Conservation (phyloP, 192 early-diverging fungal genomes). For the Piromyces finnis region DNA sequence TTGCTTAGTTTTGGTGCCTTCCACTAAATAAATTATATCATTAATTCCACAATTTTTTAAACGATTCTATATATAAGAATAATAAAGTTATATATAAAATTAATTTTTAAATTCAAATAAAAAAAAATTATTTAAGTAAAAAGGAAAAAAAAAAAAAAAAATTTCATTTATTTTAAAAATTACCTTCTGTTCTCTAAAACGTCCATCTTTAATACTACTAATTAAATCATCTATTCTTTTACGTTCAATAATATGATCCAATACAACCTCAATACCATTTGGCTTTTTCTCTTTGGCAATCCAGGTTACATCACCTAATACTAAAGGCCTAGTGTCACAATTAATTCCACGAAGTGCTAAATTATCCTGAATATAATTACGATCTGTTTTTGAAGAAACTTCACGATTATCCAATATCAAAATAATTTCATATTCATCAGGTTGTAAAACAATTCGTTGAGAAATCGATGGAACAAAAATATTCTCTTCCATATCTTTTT, state of each 20-base stretch:
- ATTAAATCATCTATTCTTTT: constrained; percentile 90
- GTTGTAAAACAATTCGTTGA: constrained; percentile 4
- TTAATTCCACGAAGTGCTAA: constrained; percentile 36
- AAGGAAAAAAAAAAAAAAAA: neutral
- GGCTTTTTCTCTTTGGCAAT: constrained; percentile 28
- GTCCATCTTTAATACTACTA: constrained; percentile 77
- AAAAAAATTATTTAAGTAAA: no score
- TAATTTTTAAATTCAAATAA: neutral
- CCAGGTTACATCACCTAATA: constrained; percentile 83
- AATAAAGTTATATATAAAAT: constrained; percentile 1
- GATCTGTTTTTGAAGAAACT: constrained; percentile 41
- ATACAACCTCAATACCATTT: constrained; percentile 35
- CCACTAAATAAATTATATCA: constrained; percentile 74
- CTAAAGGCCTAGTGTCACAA: constrained; percentile 37
- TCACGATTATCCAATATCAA: constrained; percentile 74
- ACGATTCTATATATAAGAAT: constrained; percentile 32
- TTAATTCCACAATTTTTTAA: constrained; percentile 45
- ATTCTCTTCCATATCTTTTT: neutral
- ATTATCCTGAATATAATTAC: constrained; percentile 50
- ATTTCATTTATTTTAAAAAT: no score
- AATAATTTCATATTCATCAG: constrained; percentile 14
- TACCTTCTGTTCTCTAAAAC: constrained; percentile 86
- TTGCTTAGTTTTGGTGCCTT: constrained; percentile 53
- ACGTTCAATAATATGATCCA: constrained; percentile 77
- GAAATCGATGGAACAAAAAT: neutral